Base-by-base conservation (phyloP, 2,329 filamentous ascomycete genomes). In the Lecanicillium sp. region DNA sequence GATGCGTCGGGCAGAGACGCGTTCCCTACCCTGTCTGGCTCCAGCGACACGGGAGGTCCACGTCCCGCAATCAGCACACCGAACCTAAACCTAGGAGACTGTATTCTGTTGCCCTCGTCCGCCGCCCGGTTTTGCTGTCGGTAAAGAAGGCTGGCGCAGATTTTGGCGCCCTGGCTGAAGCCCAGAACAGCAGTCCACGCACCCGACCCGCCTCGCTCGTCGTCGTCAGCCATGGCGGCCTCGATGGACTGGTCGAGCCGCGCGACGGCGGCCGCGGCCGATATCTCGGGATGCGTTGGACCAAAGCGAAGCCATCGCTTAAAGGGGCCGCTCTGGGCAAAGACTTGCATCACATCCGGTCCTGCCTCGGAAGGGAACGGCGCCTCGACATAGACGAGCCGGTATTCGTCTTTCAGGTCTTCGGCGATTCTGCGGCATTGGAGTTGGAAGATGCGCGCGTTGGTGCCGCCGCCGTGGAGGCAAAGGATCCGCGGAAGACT, bases 401-500 rank as follows among this genome's bases (percentile, higher is more conserved):
- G 78, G 65, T 86, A 88, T 50, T 74, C 64, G 7, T 72, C 64
- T 37, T 67, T 60, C 1, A 86, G 72, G 21, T 56, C 56, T 27
- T 59, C 54, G 20, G 56, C 54, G 35, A 74, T 51, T 30, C 67
- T 67, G 49, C 84, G 82, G 54, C 79, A 77, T 66, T 88, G 84
- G 15, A 72, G 62, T 50, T 71, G 67, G 69, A 87, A 87, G 58
- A 87, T 78, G 38, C 71, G 62, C 11, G 74, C 79, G 55, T 83
- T 87, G 51, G 80, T 78, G 48, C 84, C 84, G 55, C 84, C 84
- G 58, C 84, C 84, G 63, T 87, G 84, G 8, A 88, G 77, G 62
- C 83, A 87, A 55, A 88, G 79, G 52, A 88, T 78, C 38, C 84
- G 79, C 3, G 83, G 83, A n/a, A 71, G 64, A 29, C 48, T 45